A percentile compares a stretch with the other conserved stretches of the same genome.
Conservation (phyloP, 352 stramenopile genomes). For the Phytophthora cactorum region DNA sequence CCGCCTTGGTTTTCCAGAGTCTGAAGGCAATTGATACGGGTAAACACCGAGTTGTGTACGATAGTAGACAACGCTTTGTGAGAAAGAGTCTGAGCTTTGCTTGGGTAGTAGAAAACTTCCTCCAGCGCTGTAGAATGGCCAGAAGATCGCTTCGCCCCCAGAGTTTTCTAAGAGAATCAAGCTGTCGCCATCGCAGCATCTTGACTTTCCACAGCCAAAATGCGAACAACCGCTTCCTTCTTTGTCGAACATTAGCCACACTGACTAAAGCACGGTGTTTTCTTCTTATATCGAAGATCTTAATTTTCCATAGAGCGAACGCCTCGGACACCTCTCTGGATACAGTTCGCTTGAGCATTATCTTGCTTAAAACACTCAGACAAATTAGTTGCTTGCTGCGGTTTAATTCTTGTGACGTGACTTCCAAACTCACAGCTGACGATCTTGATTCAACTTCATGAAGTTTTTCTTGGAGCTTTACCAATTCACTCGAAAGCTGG, state of each 20-base stretch:
- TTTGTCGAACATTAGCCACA: slow-evolving; percentile 23
- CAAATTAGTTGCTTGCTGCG: slow-evolving; percentile 9
- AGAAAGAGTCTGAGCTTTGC: slow-evolving; percentile 29
- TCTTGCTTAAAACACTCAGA: slow-evolving; percentile 13
- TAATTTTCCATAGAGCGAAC: slow-evolving; percentile 39
- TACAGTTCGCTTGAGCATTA: slow-evolving; percentile 25
- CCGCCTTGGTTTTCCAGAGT: slow-evolving; percentile 26
- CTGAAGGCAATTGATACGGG: slow-evolving; percentile 27
- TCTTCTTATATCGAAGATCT: background rate
- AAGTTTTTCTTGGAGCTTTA: slow-evolving; percentile 23
- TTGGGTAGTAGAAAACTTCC: slow-evolving; percentile 15
- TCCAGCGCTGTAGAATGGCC: slow-evolving; percentile 22
- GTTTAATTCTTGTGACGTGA: background rate
- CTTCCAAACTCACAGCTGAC: slow-evolving; percentile 5
- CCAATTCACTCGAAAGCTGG: slow-evolving; percentile 24
- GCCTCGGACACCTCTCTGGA: slow-evolving; percentile 19
- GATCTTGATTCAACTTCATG: slow-evolving; percentile 16
- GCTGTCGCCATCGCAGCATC: slow-evolving; percentile 11
- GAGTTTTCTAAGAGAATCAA: slow-evolving; percentile 19
- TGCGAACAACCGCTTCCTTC: slow-evolving; percentile 15
- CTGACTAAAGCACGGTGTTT: slow-evolving; percentile 13
- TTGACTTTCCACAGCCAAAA: slow-evolving; percentile 45
- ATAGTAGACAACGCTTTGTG: slow-evolving; percentile 27
- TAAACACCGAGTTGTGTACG: slow-evolving; percentile 1
- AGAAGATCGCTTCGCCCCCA: slow-evolving; percentile 9